These are phyloP conservation scores for Cucurbita pepo DNA, from an alignment of 306 rosid species.

Conservation along the genomic window DNA sequence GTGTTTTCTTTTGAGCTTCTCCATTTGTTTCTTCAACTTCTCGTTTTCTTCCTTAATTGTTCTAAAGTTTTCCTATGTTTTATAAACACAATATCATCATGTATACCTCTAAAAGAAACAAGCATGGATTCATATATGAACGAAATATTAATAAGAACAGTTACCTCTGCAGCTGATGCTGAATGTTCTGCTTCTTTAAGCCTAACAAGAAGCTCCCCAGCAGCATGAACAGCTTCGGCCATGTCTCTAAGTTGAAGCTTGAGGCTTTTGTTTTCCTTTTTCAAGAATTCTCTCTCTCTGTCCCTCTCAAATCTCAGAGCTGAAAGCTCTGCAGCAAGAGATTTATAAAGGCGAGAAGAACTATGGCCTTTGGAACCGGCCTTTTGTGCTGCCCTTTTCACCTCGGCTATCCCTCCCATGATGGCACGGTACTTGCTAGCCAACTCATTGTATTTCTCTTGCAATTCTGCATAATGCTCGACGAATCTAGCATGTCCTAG, in stretches of 20 bases:
- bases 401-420: conserved; percentile 86
- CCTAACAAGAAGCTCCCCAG: conserved; percentile 90
- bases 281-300: conserved; percentile 69
- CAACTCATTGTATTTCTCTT: conserved; percentile 72
- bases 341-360: conserved; percentile 60
- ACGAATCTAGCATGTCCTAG: conserved; percentile 82
- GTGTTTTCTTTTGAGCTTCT: conserved; percentile 73
- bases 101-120: not conserved
- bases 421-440: conserved; percentile 62
- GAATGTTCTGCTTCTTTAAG: conserved; percentile 88
- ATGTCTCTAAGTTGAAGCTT: conserved; percentile 85
- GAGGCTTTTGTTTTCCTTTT: conserved; percentile 72
- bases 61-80: conserved; percentile 46
- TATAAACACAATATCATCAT: not conserved
- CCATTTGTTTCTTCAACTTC: conserved; percentile 66
- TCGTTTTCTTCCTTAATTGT: conserved; percentile 56
- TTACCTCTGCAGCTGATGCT: conserved; percentile 70
- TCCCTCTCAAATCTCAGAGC: conserved; percentile 75
- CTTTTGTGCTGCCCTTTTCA: conserved; percentile 73
- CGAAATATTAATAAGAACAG: not conserved
- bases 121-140: not conserved
- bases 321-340: conserved; percentile 87
- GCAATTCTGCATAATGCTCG: conserved; percentile 86
- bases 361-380: conserved; percentile 73
- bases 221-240: conserved; percentile 98